A percentile compares a stretch with the other conserved stretches of the same genome.
phyloP scores from a whole-genome alignment of 306 rosid species.

The Prunus campanulata region DNA sequence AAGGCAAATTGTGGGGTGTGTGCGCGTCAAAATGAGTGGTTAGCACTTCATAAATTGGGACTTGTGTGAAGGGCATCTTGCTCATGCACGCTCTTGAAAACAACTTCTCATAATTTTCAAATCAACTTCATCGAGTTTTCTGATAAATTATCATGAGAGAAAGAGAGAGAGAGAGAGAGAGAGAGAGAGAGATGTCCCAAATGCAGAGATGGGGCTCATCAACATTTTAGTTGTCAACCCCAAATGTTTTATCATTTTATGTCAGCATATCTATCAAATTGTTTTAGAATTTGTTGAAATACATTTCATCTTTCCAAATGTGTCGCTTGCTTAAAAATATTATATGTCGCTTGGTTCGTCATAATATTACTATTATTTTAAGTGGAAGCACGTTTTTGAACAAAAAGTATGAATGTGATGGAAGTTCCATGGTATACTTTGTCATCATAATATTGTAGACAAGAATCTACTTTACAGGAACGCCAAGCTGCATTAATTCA shows the following conservation, averaged over 20 bases:
- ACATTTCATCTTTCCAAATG: neutral
- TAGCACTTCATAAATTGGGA: neutral
- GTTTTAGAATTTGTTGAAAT: neutral
- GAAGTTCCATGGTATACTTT: neutral
- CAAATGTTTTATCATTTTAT: neutral
- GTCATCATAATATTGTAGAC: conserved; percentile 4
- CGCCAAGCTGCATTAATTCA: neutral
- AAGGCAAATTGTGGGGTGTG: too few relatives aligned
- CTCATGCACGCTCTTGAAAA: neutral
- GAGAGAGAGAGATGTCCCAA: neutral
- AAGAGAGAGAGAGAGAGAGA: neutral
- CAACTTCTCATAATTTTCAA: neutral
- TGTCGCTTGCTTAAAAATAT: neutral
- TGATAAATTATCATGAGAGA: neutral
- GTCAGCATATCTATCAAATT: too few relatives aligned
- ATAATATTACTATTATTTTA: neutral
- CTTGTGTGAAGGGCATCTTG: neutral
- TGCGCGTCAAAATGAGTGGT: too few relatives aligned
- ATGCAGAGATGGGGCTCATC: neutral
- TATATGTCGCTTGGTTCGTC: neutral
- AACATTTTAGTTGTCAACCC: conserved; percentile 8
- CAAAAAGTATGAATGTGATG: conserved; percentile 1
- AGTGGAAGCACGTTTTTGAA: neutral
- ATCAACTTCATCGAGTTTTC: neutral
- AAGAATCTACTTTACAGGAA: conserved; percentile 8